phyloP scores from a whole-genome alignment of 179 eudicot species.

The Spinacia oleracea region DNA sequence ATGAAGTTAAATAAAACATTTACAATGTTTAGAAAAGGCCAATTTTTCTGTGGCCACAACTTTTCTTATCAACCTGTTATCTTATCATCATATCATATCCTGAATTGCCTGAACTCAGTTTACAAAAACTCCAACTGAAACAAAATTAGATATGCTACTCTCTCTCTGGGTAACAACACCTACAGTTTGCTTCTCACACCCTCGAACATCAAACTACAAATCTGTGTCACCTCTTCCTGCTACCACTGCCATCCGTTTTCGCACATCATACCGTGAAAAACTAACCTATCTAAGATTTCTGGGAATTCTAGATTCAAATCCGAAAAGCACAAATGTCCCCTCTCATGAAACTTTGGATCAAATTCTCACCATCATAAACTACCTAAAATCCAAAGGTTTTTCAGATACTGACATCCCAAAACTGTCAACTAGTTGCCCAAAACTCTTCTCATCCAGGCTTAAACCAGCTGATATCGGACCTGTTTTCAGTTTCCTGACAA shows the following conservation, averaged over 20 bases:
- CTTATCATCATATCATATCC: constrained; percentile 31
- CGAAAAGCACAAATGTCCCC: constrained; percentile 35
- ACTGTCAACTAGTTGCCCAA: constrained; percentile 45
- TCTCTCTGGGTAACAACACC: constrained; percentile 19
- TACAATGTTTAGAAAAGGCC: neutral
- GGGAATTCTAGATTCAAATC: constrained; percentile 38
- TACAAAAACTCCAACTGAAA: neutral
- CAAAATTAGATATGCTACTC: constrained; percentile 33
- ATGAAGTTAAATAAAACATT: neutral
- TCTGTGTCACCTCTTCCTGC: constrained; percentile 27
- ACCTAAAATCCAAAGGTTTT: constrained; percentile 55
- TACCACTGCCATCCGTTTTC: constrained; percentile 40
- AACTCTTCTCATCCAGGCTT: constrained; percentile 46
- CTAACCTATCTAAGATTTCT: constrained; percentile 47
- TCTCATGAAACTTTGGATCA: constrained; percentile 38
- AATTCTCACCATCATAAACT: constrained; percentile 45
- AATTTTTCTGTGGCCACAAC: constrained; percentile 6
- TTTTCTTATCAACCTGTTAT: constrained; percentile 21
- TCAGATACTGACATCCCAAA: constrained; percentile 42
- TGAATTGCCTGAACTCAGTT: neutral
- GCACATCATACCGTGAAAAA: constrained; percentile 43
- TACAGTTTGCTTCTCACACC: constrained; percentile 16
- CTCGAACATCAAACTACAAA: constrained; percentile 17
- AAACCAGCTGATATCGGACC: constrained; percentile 39
- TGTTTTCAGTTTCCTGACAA: constrained; percentile 43